Base-by-base conservation (phyloP, 495 filamentous ascomycete species). In the Tuber indicum region DNA sequence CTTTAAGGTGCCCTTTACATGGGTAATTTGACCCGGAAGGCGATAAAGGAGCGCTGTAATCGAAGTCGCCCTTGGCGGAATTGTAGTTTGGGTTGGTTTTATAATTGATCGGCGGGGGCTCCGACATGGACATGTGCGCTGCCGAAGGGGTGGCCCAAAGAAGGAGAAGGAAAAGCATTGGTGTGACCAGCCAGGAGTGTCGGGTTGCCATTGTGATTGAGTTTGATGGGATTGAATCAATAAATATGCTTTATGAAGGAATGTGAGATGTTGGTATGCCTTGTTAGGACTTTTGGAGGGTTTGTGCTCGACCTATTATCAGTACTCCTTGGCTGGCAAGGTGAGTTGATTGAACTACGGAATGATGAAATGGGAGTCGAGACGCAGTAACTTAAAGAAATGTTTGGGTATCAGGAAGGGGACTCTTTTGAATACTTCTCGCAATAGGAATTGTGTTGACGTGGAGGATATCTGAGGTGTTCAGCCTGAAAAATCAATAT, bases 1-100 rank as follows among this genome's bases (percentile, higher is more conserved):
- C 87, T 10, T 86, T 84, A 47, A 84, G 84, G 72, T 88, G 88
- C 36, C 88, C 88, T 76, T 87, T 88, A 78, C 88, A 89, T 42
- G 88, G 88, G 75, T 84, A 89, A 77, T 89, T 86, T 9, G 84
- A 84, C 12, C 88, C 87, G 12, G 84, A 84, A 1, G 84, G 74
- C 14, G 84, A 83, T 46, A 89, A 78, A 16, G 88, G 87, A 75
- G 86, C 87, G 49, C 86, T 88, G 80, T 88, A 89, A 10, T 87
- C 88, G 74, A 88, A 89, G 80, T 89, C 88, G 32, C 71, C 82
- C 69, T 82, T 83, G 26, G 82, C 72, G 32, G 39, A 69, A 26
- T 69, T 44, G 76, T 81, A 83, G 36, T 77, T 72, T 1, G 82
- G 82, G 69, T 83, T 83, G 58, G 69, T 76, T 52, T 74, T 77